These are phyloP conservation scores for Silene latifolia DNA, from an alignment of 148 eudicot species.

Conservation along the genomic window DNA sequence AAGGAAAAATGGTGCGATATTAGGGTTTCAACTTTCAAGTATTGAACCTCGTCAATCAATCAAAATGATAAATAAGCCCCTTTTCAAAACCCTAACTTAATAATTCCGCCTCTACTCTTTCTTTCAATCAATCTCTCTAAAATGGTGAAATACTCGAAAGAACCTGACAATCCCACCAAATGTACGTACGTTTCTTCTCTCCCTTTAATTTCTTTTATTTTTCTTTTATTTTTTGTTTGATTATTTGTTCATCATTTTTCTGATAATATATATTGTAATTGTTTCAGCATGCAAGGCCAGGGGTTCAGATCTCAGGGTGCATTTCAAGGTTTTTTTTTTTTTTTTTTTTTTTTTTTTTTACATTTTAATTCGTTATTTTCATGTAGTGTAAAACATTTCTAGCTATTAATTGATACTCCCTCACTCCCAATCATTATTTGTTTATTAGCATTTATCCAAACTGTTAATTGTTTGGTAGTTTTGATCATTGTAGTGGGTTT, in stretches of 20 bases:
- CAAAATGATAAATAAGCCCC: not conserved
- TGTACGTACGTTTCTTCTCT: constrained; percentile 30
- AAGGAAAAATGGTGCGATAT: too few species aligned
- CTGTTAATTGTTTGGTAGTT: too few species aligned
- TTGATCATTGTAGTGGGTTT: not conserved
- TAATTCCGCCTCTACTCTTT: not conserved
- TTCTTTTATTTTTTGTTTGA: not conserved
- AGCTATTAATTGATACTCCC: too few species aligned
- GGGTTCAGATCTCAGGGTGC: constrained; percentile 69
- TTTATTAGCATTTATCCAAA: not conserved
- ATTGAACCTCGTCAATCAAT: too few species aligned
- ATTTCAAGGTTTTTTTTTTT: constrained; percentile 64
- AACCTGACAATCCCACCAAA: constrained; percentile 78
- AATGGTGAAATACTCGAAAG: constrained; percentile 32
- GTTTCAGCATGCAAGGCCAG: constrained; percentile 77
- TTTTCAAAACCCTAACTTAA: not conserved
- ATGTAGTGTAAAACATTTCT: too few species aligned
- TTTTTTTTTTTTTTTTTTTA: not conserved
- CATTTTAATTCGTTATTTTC: not conserved
- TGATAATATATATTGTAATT: not conserved
- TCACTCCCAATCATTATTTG: too few species aligned
- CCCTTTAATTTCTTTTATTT: too few species aligned
- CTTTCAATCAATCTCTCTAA: not conserved
- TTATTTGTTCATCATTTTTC: constrained; percentile 6
- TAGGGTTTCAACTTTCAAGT: too few species aligned